Evolutionary conservation across 768 basidiomycete genomes (phyloP).

Genomic region (Galerina marginata): DNA sequence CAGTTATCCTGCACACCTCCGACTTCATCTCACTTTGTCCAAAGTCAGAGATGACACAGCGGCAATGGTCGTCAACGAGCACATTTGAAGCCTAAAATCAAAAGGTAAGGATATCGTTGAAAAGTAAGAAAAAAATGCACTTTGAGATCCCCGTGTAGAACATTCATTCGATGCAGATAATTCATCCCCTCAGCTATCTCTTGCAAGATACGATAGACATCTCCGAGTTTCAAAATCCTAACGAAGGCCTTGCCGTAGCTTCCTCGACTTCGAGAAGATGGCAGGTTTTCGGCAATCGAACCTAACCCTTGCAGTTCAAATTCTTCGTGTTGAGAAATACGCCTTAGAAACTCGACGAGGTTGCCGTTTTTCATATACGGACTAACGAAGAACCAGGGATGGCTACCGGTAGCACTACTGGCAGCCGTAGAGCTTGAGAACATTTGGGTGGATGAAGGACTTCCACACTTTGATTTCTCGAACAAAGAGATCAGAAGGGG

Average conservation of each 20-base stretch:
- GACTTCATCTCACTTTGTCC: slow-evolving; percentile 82
- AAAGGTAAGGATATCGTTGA: neutral
- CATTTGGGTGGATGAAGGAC: slow-evolving; percentile 63
- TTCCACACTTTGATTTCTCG: slow-evolving; percentile 76
- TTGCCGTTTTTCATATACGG: slow-evolving; percentile 71
- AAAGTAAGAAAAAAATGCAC: slow-evolving; percentile 38
- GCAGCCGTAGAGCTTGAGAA: slow-evolving; percentile 78
- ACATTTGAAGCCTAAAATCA: slow-evolving; percentile 67
- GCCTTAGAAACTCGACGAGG: slow-evolving; percentile 60
- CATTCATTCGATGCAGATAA: slow-evolving; percentile 71
- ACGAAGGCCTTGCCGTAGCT: slow-evolving; percentile 20
- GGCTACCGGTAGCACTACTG: slow-evolving; percentile 65
- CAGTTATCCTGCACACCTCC: slow-evolving; percentile 68
- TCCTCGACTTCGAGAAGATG: slow-evolving; percentile 22
- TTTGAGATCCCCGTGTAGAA: slow-evolving; percentile 85
- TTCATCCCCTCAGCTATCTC: slow-evolving; percentile 84
- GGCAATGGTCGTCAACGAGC: slow-evolving; percentile 68
- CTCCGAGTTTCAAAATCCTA: slow-evolving; percentile 38
- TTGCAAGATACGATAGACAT: slow-evolving; percentile 65
- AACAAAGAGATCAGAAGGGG: slow-evolving; percentile 65
- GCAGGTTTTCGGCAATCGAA: slow-evolving; percentile 24
- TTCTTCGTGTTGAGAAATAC: slow-evolving; percentile 30
- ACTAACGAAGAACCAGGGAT: slow-evolving; percentile 78
- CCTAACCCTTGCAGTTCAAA: slow-evolving; percentile 14
- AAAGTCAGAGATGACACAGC: slow-evolving; percentile 82